Evolutionary conservation across 352 stramenopile species (phyloP), one percentile per base, ranked within the genome.

Genomic region (Nothophytophthora sp.): DNA sequence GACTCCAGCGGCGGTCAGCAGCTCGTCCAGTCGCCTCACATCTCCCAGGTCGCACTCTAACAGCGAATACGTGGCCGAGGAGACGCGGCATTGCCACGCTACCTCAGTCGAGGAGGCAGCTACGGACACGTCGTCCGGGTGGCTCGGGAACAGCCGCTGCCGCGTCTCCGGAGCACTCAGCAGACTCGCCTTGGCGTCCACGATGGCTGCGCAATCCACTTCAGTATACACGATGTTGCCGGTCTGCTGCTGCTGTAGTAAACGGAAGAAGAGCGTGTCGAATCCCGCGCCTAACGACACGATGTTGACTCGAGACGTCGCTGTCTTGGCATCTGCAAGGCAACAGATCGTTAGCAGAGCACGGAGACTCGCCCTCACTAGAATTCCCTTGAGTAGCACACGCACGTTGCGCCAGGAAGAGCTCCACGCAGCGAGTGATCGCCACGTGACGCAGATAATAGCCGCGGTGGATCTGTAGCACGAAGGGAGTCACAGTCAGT

Each of bases 361-460:
- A 6, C 22, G 16, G 3, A 41, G 10, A 23, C 29, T 19, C 45
- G 18, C 1, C 22, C 23, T 27, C 22, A 23, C n/a, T 8, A 9
- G 9, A 50, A 27, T 2, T 16, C n/a, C n/a, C n/a, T n/a, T n/a
- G n/a, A 44, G 0, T 1, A 39, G 1, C 1, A 23, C 40, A 47
- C 61, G 23, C 30, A 73, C 68, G 45, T 18, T 73, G 53, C 20
- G 34, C 43, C 3, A 92, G 61, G 37, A 92, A 92, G 10, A 66
- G 60, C 0, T 75, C 53, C 29, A 92, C 72, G 36, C 72, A 80
- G 27, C 72, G 67, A 19, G 59, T 32, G 40, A 92, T 67, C 3
- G 76, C 81, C 4, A 81, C 43, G 37, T 89, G 78, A 19, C 81
- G 77, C 38, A 92, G 49, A 52, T 88, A 89, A 50, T 92, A 92